Conservation (phyloP, 352 stramenopile species). For the Phytopythium oedochilum region DNA sequence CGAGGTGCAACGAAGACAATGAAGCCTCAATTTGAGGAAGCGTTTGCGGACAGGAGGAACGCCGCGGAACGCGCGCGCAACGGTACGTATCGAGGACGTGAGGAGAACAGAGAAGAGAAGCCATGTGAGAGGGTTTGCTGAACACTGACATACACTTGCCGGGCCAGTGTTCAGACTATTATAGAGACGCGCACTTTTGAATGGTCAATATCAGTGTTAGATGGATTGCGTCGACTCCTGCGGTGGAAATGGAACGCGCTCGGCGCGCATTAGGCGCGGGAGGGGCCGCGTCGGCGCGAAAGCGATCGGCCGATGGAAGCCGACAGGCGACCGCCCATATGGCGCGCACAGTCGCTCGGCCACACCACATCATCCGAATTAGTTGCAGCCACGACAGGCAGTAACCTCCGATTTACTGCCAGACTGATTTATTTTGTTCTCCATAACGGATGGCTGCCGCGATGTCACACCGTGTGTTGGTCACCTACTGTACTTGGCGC, state of each 20-base stretch:
- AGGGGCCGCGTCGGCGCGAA: neutral
- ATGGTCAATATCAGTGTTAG: too few relatives aligned
- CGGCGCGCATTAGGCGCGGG: neutral
- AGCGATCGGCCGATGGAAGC: neutral
- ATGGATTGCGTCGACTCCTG: too few relatives aligned
- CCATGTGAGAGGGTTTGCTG: slow-evolving; percentile 3
- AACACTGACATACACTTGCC: slow-evolving; percentile 1
- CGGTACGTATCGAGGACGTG: slow-evolving; percentile 1
- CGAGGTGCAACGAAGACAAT: too few relatives aligned
- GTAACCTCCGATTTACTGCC: neutral
- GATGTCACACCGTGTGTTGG: neutral
- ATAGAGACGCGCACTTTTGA: too few relatives aligned
- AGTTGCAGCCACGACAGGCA: too few relatives aligned
- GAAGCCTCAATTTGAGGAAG: too few relatives aligned
- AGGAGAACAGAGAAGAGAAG: neutral
- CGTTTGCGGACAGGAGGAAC: slow-evolving; percentile 4
- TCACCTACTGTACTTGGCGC: neutral
- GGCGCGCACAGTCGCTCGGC: neutral
- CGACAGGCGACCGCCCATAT: neutral
- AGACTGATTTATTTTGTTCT: slow-evolving; percentile 2
- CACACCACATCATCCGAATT: too few relatives aligned
- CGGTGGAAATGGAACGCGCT: neutral
- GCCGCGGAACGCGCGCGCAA: slow-evolving; percentile 4
- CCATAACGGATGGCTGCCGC: neutral
- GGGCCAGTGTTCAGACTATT: neutral